Base-by-base conservation (phyloP, 805 yeast species). In the Zygosaccharomyces siamensis region DNA sequence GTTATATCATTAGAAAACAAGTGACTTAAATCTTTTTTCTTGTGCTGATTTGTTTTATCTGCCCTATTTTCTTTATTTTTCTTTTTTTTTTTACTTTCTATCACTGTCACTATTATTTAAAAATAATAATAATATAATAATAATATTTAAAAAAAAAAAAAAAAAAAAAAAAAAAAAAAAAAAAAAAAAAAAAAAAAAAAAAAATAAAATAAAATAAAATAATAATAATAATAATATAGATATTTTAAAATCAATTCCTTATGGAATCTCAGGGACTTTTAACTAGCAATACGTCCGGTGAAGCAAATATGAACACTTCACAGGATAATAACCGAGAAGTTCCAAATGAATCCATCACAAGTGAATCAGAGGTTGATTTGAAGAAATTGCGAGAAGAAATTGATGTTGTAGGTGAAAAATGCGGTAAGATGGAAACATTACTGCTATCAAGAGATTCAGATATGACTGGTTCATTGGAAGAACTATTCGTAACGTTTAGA, bases 401-500 rank as follows among this genome's bases (percentile, higher is more conserved):
- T 1, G 27, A 30, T 10, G 32, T 33, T n/a, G 31, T 55, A 2
- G 39, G 50, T 8, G 47, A 38, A 6, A 57, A 60, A 43, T 55
- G 48, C 35, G 47, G 47, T 2, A 54, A 52, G 27, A 38, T 62
- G 24, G 61, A 60, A 39, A 28, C 52, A 2, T 30, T 59, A 36
- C 27, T 61, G 8, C 20, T 55, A 12, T 45, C 60, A 7, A 56
- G 54, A 21, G 58, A 59, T 28, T 43, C 54, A 4, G 39, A 52
- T 12, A 41, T 49, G 33, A 57, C 58, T 10, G 44, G 42, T 8
- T 56, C 63, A 2, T 46, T 64, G 24, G 54, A 57, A 23, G 56
- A 61, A 35, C 43, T 66, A 23, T 52, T 62, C n/a, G 46, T 55
- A 7, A 54, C 66, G 8, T 48, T 67, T 32, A 60, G 59, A 44